Base-by-base conservation (phyloP, 192 early-diverging fungal species). In the Umbelopsis isabellina region DNA sequence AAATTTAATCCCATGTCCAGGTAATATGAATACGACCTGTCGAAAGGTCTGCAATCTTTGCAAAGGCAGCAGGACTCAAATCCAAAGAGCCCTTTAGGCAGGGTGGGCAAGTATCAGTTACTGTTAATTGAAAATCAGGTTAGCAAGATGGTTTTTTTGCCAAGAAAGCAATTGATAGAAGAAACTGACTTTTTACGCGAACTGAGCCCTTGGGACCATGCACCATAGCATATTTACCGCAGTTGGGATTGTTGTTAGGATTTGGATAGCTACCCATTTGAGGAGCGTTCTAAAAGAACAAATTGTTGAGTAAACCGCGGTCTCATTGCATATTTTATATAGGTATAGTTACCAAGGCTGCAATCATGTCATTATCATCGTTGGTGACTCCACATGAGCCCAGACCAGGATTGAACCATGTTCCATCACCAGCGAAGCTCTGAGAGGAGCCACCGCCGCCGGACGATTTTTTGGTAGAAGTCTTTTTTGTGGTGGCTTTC, bases 351-450 rank as follows among this genome's bases (percentile, higher is more conserved):
- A 71, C 74, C 46, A 89, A 79, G 2, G 88, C 88, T 11, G 76
- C 86, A 72, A 89, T 80, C 23, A 82, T 22, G 20, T 89, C 82
- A 46, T 35, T 64, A 15, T 85, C 83, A 15, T 64, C 69, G 68
- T 86, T 81, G 15, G 49, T 69, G 16, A 58, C 20, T 8, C 88
- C 88, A 68, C 88, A 89, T 0, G 88, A 82, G 5, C 88, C 86
- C 6, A 84, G 69, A 4, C 88, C 88, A 27, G 81, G 68, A 46
- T 76, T 77, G 33, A 79, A 89, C 44, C 72, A 89, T 0, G 88
- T 89, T 15, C 85, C 88, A 27, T 89, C 84, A 13, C 88, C 88
- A 11, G 68, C 47, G 71, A 75, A 88, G 12, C 8, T 13, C 13
- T 11, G 7, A 15, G 13, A n/a, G 33, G 15, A 33, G 55, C 55